Percentiles rank a stretch among this genome's conserved stretches.
Evolutionary conservation across 352 stramenopile species (phyloP).

Genomic region (Blastocystis sp.): DNA sequence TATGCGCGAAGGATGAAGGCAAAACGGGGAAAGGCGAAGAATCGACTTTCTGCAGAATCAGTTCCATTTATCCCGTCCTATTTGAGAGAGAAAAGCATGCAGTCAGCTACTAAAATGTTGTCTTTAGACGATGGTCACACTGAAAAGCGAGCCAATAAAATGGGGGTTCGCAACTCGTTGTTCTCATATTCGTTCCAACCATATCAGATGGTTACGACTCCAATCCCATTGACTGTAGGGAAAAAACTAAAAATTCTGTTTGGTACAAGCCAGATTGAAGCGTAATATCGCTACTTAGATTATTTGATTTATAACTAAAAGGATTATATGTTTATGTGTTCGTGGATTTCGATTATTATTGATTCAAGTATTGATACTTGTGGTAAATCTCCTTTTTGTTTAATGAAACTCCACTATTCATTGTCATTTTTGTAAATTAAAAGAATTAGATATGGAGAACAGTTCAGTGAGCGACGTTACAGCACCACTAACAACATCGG

Average conservation of each 20-base stretch:
- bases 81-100: background rate
- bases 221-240: background rate
- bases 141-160: background rate
- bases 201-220: background rate
- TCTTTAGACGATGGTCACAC: background rate
- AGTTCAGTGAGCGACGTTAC: background rate
- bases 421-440: background rate
- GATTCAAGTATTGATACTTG: too few relatives aligned
- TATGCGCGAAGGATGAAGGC: background rate
- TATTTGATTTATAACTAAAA: background rate
- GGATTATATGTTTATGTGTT: background rate
- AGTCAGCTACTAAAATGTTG: background rate
- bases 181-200: conserved; percentile 32
- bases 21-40: background rate
- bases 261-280: conserved; percentile 53
- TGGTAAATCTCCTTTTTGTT: background rate
- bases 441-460: background rate
- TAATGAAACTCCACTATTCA: background rate
- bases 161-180: background rate
- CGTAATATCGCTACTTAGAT: background rate
- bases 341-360: background rate
- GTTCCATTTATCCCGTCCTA: background rate
- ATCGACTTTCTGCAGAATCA: background rate
- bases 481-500: conserved; percentile 1
- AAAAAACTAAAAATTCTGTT: conserved; percentile 29